A percentile compares a stretch with the other conserved stretches of the same genome.
phyloP scores from a whole-genome alignment of 805 yeast genomes.

The Hanseniaspora valbyensis region DNA sequence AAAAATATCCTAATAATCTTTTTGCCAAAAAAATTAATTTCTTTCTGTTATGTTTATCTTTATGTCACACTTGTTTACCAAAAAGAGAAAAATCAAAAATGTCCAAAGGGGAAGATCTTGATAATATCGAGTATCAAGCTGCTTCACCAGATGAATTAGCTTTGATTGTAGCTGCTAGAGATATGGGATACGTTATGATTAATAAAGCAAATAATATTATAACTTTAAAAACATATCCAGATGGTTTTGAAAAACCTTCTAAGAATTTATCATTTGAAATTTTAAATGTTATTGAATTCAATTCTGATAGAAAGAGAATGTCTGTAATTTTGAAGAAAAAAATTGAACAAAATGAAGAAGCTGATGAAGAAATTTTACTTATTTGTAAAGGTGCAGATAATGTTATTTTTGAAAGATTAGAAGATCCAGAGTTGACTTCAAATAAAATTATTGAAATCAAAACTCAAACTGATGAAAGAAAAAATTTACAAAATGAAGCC shows the following conservation, averaged over 20 bases:
- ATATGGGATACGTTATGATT: constrained; percentile 77
- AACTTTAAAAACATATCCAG: constrained; percentile 66
- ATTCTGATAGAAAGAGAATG: constrained; percentile 87
- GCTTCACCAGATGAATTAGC: constrained; percentile 97
- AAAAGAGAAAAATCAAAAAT: constrained; percentile 30
- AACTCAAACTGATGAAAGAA: constrained; percentile 48
- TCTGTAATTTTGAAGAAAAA: constrained; percentile 74
- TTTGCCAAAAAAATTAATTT: constrained; percentile 67
- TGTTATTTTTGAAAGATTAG: constrained; percentile 65
- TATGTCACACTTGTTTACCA: constrained; percentile 87
- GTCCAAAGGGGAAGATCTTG: neutral
- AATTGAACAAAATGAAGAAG: constrained; percentile 39
- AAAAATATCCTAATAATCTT: constrained; percentile 53
- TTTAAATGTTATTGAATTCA: constrained; percentile 72
- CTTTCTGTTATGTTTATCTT: constrained; percentile 68
- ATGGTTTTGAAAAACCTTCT: constrained; percentile 61
- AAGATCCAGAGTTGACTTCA: constrained; percentile 46
- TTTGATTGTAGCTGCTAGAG: constrained; percentile 85
- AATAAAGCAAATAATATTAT: constrained; percentile 53
- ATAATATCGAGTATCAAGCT: constrained; percentile 64
- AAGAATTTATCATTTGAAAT: constrained; percentile 59
- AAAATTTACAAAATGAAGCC: constrained; percentile 64
- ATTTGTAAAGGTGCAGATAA: constrained; percentile 96
- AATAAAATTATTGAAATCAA: constrained; percentile 56
- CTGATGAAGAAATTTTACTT: constrained; percentile 52